phyloP scores from a whole-genome alignment of 2,329 filamentous ascomycete species.

The Monosporascus sp. region DNA sequence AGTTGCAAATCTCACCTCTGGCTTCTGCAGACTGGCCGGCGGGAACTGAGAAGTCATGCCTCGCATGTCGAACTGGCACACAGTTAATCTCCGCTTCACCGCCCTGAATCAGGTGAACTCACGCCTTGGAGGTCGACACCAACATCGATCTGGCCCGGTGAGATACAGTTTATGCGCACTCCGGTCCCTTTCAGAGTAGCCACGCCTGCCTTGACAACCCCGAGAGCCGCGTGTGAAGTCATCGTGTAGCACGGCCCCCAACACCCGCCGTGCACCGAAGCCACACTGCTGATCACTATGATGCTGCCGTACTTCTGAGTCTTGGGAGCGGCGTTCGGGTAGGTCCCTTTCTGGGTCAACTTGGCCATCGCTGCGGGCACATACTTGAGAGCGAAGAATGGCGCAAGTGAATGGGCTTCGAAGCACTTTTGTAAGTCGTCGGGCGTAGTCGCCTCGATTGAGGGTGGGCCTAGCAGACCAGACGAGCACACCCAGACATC shows the following conservation, averaged over 20 bases:
- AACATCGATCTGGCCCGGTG: constrained; percentile 35
- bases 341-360: constrained; percentile 47
- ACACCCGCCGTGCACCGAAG: constrained; percentile 52
- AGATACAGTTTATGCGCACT: constrained; percentile 53
- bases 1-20: constrained; percentile 28
- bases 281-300: constrained; percentile 55
- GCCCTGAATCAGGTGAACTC: constrained; percentile 10
- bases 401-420: constrained; percentile 56
- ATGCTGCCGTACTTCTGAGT: constrained; percentile 57
- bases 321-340: constrained; percentile 58
- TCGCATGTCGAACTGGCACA: constrained; percentile 39
- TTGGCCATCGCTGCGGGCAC: constrained; percentile 60
- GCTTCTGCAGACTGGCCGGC: constrained; percentile 46
- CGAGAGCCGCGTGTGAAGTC: constrained; percentile 54
- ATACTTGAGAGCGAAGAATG: constrained; percentile 62
- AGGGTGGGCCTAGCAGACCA: constrained; percentile 52
- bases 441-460: constrained; percentile 51
- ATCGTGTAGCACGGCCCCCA: constrained; percentile 60
- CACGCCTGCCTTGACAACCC: constrained; percentile 55
- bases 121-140: constrained; percentile 39
- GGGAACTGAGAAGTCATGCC: constrained; percentile 51
- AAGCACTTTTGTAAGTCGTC: constrained; percentile 52
- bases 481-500: constrained; percentile 59
- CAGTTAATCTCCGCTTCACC: not conserved
- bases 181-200: constrained; percentile 53